A percentile compares a stretch with the other conserved stretches of the same genome.
These are phyloP conservation scores for Geosiphon pyriformis DNA, from an alignment of 192 early-diverging fungal genomes.

Conservation along the genomic window DNA sequence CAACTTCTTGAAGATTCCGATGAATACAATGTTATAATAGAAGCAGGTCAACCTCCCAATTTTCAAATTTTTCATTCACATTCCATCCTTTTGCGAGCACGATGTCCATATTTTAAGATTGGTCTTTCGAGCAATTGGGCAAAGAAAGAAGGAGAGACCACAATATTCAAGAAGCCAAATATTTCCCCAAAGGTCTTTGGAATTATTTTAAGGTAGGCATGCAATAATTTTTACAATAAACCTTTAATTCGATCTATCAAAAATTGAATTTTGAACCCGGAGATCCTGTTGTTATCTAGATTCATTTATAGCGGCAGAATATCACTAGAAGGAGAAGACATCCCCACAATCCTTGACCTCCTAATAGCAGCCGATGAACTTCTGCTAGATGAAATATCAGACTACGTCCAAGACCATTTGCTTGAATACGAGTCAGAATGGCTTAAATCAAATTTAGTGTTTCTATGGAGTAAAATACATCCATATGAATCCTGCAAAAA, in stretches of 20 bases:
- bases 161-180: slow-evolving; percentile 13
- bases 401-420: slow-evolving; percentile 18
- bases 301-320: slow-evolving; percentile 14
- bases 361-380: slow-evolving; percentile 19
- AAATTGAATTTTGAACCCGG: background rate
- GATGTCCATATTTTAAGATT: slow-evolving; percentile 16
- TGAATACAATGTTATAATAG: slow-evolving; percentile 19
- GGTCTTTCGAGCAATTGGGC: slow-evolving; percentile 17
- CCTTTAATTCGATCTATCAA: background rate
- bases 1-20: background rate
- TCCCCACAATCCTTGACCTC: slow-evolving; percentile 2
- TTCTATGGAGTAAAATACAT: slow-evolving; percentile 16
- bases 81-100: slow-evolving; percentile 11
- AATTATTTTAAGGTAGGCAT: slow-evolving; percentile 10
- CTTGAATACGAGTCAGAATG: slow-evolving; percentile 1
- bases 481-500: slow-evolving; percentile 12
- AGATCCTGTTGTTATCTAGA: slow-evolving; percentile 1
- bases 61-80: slow-evolving; percentile 15
- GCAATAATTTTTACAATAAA: background rate
- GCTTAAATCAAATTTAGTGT: slow-evolving; percentile 7
- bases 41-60: slow-evolving; percentile 19
- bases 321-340: background rate
- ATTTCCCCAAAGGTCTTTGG: slow-evolving; percentile 21
- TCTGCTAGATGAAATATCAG: slow-evolving; percentile 14
- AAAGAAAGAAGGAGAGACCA: background rate